Percentiles rank a stretch among this genome's conserved stretches.
These are phyloP conservation scores for Smallanthus sonchifolius DNA, from an alignment of 129 eudicot genomes.

Conservation along the genomic window DNA sequence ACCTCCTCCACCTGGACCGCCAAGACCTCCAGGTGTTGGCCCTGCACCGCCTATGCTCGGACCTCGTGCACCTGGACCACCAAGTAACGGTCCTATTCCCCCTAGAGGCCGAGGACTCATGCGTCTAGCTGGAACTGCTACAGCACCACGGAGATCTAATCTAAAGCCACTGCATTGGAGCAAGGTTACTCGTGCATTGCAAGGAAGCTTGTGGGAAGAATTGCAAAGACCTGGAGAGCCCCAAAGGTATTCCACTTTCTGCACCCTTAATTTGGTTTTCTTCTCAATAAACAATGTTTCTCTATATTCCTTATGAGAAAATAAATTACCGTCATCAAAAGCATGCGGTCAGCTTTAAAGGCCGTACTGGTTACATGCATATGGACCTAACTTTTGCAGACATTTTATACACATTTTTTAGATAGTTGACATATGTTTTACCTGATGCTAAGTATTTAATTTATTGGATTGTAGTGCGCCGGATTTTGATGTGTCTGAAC, in stretches of 20 bases:
- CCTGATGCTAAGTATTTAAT: slow-evolving; percentile 5
- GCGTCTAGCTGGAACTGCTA: slow-evolving; percentile 41
- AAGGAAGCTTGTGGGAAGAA: slow-evolving; percentile 97
- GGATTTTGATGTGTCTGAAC: slow-evolving; percentile 81
- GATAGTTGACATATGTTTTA: not conserved
- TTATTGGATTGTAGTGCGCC: slow-evolving; percentile 54
- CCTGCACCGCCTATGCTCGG: slow-evolving; percentile 78
- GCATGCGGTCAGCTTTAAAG: not conserved
- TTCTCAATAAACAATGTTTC: not conserved
- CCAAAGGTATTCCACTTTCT: slow-evolving; percentile 53
- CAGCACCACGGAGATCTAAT: slow-evolving; percentile 65
- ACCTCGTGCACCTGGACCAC: slow-evolving; percentile 60
- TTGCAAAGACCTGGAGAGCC: slow-evolving; percentile 73
- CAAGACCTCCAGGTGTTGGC: slow-evolving; percentile 64
- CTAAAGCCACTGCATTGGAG: slow-evolving; percentile 96
- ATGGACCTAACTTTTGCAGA: not conserved
- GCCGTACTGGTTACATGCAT: not conserved
- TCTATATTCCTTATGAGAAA: not conserved
- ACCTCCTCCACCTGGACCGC: slow-evolving; percentile 74
- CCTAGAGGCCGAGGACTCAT: slow-evolving; percentile 70
- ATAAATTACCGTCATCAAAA: not conserved
- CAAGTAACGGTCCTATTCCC: slow-evolving; percentile 36
- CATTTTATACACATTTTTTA: not conserved
- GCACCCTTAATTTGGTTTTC: slow-evolving; percentile 2
- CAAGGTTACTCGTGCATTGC: slow-evolving; percentile 84